Base-by-base conservation (phyloP, 1,284 basidiomycete species). In the Pseudozyma flocculosa region DNA sequence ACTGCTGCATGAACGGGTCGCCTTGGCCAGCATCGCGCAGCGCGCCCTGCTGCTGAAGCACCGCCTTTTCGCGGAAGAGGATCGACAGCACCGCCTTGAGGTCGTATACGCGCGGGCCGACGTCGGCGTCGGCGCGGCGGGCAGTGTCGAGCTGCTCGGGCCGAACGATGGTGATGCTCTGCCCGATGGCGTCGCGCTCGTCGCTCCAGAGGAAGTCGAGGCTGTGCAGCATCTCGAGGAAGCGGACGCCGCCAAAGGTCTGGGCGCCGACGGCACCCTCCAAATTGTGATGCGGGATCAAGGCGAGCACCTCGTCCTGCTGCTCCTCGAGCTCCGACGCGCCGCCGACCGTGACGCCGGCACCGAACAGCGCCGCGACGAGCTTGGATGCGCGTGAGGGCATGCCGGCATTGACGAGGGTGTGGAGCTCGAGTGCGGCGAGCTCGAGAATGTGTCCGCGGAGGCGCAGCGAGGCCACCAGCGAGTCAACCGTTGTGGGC, bases 181-280 rank as follows among this genome's bases (percentile, higher is more conserved):
- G n/a, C 86, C 53, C 67, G 11, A 64, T 43, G 13, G 49, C 53
- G 19, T 75, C 72, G 23, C 68, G 54, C 48, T 84, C 85, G 77
- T 96, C 92, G 18, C 83, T 83, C 90, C 92, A 96, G 55, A 88
- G 86, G 68, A 95, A 88, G 75, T 88, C 86, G 60, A 96, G 81
- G 0, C 88, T 88, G 70, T 89, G 87, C 38, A 95, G 82, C 45
- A 92, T 84, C 76, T 93, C 90, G 68, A 95, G 87, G 75, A 96
- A 86, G 74, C 92, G 91, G 0, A 88, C 87, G 46, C 88, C 82
- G 54, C 87, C 87, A 32, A 67, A 56, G 1, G 44, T 45, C 45
- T 59, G 54, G 14, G 50, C 40, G 44, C 55, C 54, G 26, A 47
- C 54, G 10, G 58, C 59, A 14, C 52, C 50, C 17, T 48, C 62